phyloP scores from a whole-genome alignment of 139 green algal species.

The Volvox reticuliferus region DNA sequence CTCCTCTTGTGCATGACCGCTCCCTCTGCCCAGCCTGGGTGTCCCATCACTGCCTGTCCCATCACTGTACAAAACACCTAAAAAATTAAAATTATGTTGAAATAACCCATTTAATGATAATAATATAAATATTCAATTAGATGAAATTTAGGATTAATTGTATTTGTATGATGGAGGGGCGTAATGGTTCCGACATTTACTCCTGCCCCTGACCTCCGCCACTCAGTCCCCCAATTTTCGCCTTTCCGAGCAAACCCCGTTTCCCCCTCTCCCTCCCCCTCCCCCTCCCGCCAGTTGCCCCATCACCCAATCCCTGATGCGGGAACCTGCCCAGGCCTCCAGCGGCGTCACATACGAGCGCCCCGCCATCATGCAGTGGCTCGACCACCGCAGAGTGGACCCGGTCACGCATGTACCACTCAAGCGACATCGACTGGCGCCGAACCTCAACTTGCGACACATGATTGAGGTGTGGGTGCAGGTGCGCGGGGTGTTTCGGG shows the following conservation, averaged over 20 bases:
- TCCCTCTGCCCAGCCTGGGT: no score
- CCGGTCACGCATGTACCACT: conserved; percentile 56
- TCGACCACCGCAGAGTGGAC: conserved; percentile 57
- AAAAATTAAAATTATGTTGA: no score
- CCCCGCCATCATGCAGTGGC: conserved; percentile 60
- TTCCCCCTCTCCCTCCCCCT: background rate
- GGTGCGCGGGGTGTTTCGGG: background rate
- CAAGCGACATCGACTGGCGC: conserved; percentile 62
- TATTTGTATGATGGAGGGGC: no score
- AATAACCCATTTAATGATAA: no score
- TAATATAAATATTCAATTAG: no score
- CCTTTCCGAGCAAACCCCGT: no score
- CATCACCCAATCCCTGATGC: conserved; percentile 59
- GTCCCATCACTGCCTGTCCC: no score
- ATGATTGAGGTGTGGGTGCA: conserved; percentile 63
- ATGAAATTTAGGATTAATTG: no score
- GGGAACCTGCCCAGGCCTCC: conserved; percentile 61
- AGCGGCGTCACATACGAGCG: conserved; percentile 61
- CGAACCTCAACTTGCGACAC: conserved; percentile 66
- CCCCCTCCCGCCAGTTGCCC: background rate
- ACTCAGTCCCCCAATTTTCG: background rate
- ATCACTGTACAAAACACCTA: no score
- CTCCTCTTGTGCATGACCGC: no score
- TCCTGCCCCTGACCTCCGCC: background rate
- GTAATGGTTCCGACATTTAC: no score